A percentile compares a stretch with the other conserved stretches of the same genome.
Conservation (phyloP, 179 eudicot genomes). For the Spergularia azorica region DNA sequence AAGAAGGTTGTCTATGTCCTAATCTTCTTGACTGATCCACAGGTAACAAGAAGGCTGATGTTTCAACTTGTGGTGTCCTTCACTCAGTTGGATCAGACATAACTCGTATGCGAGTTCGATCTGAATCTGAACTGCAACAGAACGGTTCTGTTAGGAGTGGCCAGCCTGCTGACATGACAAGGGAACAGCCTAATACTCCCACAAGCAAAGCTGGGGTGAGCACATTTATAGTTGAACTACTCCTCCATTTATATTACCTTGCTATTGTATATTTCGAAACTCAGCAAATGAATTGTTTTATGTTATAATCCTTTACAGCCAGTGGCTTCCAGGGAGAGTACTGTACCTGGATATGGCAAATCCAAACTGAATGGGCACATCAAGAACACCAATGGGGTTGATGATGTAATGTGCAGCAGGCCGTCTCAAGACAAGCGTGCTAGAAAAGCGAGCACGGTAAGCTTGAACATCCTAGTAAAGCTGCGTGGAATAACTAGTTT, state of each 20-base stretch:
- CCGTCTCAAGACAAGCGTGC: slow-evolving; percentile 61
- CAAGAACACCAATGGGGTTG: slow-evolving; percentile 36
- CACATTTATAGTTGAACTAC: neutral
- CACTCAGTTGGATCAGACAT: slow-evolving; percentile 93
- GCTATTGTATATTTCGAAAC: neutral
- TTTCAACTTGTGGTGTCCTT: slow-evolving; percentile 75
- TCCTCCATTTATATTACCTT: neutral
- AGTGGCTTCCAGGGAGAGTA: slow-evolving; percentile 77
- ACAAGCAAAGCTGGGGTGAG: slow-evolving; percentile 78
- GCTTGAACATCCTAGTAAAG: neutral
- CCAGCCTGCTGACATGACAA: slow-evolving; percentile 47
- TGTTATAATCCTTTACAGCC: slow-evolving; percentile 50
- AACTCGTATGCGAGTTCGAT: slow-evolving; percentile 67
- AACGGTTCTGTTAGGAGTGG: slow-evolving; percentile 53
- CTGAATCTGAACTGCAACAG: slow-evolving; percentile 44
- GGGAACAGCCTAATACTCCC: slow-evolving; percentile 60
- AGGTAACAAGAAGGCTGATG: slow-evolving; percentile 58
- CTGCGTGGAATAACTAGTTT: neutral
- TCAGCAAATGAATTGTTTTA: neutral
- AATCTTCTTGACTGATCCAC: slow-evolving; percentile 16
- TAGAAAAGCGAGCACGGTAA: slow-evolving; percentile 87
- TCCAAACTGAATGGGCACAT: slow-evolving; percentile 37
- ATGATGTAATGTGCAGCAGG: slow-evolving; percentile 53
- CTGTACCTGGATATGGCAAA: slow-evolving; percentile 50
- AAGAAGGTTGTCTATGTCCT: neutral